A percentile compares a stretch with the other conserved stretches of the same genome.
Evolutionary conservation across 2,329 filamentous ascomycete genomes (phyloP).

Genomic region (Fusarium pininemorale): DNA sequence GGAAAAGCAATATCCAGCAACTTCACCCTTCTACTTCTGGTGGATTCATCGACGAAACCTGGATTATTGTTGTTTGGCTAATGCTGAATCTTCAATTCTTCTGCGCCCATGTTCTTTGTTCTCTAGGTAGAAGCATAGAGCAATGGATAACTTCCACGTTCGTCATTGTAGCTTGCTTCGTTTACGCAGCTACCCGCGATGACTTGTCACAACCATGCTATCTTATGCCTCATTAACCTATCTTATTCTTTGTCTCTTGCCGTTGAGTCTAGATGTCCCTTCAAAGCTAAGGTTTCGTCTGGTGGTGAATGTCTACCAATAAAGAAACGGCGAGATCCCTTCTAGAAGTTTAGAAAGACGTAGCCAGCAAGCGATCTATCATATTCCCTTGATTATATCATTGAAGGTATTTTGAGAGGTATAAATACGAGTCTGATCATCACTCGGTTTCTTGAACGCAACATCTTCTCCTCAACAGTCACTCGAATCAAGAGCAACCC

Average conservation of each 20-base stretch:
- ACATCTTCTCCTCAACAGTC: too few species aligned
- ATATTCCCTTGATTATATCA: too few species aligned
- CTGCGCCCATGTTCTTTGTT: not conserved
- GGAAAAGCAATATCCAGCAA: not conserved
- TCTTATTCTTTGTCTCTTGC: not conserved
- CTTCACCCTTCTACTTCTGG: rapidly evolving
- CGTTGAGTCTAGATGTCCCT: not conserved
- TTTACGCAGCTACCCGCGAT: not conserved
- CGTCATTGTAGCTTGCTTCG: not conserved
- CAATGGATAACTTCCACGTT: not conserved
- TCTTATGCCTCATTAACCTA: not conserved
- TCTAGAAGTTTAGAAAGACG: too few species aligned
- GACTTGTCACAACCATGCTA: not conserved
- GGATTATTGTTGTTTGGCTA: not conserved
- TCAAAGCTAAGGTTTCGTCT: not conserved
- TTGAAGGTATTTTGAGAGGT: not conserved
- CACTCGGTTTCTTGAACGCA: too few species aligned
- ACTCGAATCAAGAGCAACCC: too few species aligned
- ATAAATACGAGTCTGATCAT: not conserved
- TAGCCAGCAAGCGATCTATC: too few species aligned
- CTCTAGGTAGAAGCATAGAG: not conserved
- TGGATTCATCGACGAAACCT: rapidly evolving
- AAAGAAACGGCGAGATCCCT: too few species aligned
- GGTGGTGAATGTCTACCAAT: rapidly evolving
- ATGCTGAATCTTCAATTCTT: not conserved